Evolutionary conservation across 2,329 filamentous ascomycete genomes (phyloP).

Genomic region (Curvularia sp.): DNA sequence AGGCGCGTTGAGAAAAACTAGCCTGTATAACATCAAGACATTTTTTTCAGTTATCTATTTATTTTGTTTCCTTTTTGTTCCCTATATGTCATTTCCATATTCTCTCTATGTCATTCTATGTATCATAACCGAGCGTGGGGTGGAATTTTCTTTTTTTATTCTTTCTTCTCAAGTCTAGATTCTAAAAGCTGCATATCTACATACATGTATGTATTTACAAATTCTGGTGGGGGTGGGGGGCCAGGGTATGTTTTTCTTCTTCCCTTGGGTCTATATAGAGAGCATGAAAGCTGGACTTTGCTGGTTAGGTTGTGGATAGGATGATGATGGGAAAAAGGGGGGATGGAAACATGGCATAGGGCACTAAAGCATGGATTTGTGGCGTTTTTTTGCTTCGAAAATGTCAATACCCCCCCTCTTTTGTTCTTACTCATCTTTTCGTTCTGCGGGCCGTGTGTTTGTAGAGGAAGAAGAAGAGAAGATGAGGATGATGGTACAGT

Average conservation of each 20-base stretch:
- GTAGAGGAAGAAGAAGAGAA: too few relatives aligned
- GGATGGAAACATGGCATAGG: too few relatives aligned
- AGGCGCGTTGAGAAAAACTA: slow-evolving; percentile 54
- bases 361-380: not conserved
- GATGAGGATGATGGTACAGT: too few relatives aligned
- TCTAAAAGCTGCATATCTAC: not conserved
- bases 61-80: not conserved
- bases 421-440: not conserved
- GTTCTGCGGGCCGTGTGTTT: too few relatives aligned
- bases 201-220: not conserved
- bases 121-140: not conserved
- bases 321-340: too few relatives aligned
- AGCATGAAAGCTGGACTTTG: not conserved
- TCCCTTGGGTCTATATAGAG: not conserved
- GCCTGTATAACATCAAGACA: too few relatives aligned
- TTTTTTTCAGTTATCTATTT: too few relatives aligned
- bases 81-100: not conserved
- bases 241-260: too few relatives aligned
- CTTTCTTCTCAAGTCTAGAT: not conserved
- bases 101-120: too few relatives aligned
- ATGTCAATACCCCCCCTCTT: not conserved
- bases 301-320: not conserved
- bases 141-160: not conserved
- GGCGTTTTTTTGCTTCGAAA: not conserved
- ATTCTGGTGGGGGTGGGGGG: not conserved